Evolutionary conservation across 495 filamentous ascomycete genomes (phyloP).

Genomic region (Bryoglossum gracile): DNA sequence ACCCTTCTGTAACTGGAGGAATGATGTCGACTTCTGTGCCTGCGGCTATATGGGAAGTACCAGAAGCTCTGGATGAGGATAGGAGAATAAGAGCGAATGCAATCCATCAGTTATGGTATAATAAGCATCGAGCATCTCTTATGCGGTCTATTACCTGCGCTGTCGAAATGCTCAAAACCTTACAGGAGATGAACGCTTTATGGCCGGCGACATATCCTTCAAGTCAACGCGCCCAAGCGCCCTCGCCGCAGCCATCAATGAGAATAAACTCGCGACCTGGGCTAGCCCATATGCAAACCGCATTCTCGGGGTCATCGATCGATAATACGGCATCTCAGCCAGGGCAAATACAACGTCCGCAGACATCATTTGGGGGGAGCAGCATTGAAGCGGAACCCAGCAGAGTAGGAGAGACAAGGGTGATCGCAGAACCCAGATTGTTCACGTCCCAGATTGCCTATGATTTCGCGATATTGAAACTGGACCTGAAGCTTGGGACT

Average conservation of each 20-base stretch:
- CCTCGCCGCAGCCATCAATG: slow-evolving; percentile 34
- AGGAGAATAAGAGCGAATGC: slow-evolving; percentile 36
- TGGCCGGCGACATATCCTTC: slow-evolving; percentile 97
- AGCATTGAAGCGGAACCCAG: slow-evolving; percentile 61
- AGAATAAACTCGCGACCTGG: slow-evolving; percentile 36
- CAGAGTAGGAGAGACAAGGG: slow-evolving; percentile 50
- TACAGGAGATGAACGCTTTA: slow-evolving; percentile 79
- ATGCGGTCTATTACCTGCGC: slow-evolving; percentile 77
- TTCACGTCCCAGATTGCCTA: slow-evolving; percentile 90
- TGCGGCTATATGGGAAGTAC: slow-evolving; percentile 40
- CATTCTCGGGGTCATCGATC: slow-evolving; percentile 28
- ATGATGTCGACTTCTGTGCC: slow-evolving; percentile 52
- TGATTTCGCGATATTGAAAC: slow-evolving; percentile 89
- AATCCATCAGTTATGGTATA: slow-evolving; percentile 57
- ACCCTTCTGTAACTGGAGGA: slow-evolving; percentile 59
- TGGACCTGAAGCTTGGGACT: slow-evolving; percentile 88
- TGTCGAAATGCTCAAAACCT: slow-evolving; percentile 65
- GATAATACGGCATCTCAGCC: slow-evolving; percentile 40
- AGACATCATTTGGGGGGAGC: slow-evolving; percentile 60
- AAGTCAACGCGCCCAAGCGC: slow-evolving; percentile 53
- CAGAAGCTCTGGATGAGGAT: slow-evolving; percentile 35
- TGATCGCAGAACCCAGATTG: slow-evolving; percentile 55
- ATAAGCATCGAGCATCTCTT: slow-evolving; percentile 80
- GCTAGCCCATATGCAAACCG: slow-evolving; percentile 48
- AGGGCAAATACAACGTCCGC: slow-evolving; percentile 53